Percentiles rank a stretch among this genome's conserved stretches.
Evolutionary conservation across 768 basidiomycete species (phyloP).

Genomic region (Lactifluus subvellereus): DNA sequence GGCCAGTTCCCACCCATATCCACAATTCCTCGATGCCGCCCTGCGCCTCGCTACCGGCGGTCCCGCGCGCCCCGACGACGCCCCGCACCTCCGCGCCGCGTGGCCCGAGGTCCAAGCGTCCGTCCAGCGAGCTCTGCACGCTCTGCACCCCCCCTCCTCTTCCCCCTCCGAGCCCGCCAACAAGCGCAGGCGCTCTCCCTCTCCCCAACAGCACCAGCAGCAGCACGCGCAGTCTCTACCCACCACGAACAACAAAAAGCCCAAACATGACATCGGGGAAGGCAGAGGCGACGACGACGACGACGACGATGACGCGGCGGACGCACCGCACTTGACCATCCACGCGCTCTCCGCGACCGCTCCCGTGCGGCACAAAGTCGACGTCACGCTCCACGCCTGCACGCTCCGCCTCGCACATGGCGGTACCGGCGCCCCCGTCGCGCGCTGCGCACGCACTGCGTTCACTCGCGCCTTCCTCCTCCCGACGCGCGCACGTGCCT

Average conservation of each 20-base stretch:
- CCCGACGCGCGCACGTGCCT: constrained; percentile 63
- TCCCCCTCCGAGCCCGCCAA: background rate
- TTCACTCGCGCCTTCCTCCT: constrained; percentile 63
- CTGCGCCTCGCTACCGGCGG: constrained; percentile 12
- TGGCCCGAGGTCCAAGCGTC: constrained; percentile 14
- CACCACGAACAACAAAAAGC: background rate
- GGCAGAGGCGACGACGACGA: constrained; percentile 28
- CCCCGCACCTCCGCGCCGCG: constrained; percentile 7
- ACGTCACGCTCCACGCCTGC: constrained; percentile 50
- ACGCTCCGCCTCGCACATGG: constrained; percentile 51
- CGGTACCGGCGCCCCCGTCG: constrained; percentile 43
- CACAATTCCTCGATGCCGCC: constrained; percentile 11
- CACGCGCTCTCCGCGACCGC: constrained; percentile 64
- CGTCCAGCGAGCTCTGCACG: background rate
- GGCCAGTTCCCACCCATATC: background rate
- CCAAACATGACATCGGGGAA: background rate
- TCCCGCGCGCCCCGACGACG: constrained; percentile 6
- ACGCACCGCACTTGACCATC: constrained; percentile 49
- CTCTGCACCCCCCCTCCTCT: background rate
- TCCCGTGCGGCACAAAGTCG: constrained; percentile 70
- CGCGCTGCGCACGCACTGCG: constrained; percentile 40
- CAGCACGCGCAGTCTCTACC: background rate
- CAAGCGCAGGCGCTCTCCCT: constrained; percentile 17
- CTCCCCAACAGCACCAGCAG: background rate
- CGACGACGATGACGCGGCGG: constrained; percentile 18